Percentiles rank a stretch among this genome's conserved stretches.
These are phyloP conservation scores for Solanum sejunctum DNA, from an alignment of 257 asterid species.

Conservation along the genomic window DNA sequence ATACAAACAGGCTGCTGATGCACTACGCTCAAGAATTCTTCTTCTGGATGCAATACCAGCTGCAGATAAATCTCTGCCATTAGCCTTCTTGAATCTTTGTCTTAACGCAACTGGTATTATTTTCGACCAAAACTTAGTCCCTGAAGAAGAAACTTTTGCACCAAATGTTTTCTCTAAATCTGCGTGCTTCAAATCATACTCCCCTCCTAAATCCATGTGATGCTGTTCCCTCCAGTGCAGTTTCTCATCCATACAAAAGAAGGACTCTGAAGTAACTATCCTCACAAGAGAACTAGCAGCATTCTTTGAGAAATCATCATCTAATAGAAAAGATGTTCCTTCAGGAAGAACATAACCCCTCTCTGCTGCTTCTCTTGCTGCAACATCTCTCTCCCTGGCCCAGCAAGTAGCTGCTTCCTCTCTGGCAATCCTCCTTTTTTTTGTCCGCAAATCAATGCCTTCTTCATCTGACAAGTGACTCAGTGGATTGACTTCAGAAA, in stretches of 20 bases:
- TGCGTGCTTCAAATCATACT: slow-evolving; percentile 90
- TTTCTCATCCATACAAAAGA: slow-evolving; percentile 61
- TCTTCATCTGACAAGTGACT: slow-evolving; percentile 80
- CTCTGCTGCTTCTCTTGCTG: slow-evolving; percentile 72
- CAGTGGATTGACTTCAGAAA: slow-evolving; percentile 42
- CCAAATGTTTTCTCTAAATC: slow-evolving; percentile 95
- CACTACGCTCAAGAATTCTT: slow-evolving; percentile 76
- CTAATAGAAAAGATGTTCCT: slow-evolving; percentile 26
- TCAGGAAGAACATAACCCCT: slow-evolving; percentile 63
- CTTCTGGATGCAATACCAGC: slow-evolving; percentile 50
- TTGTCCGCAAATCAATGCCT: slow-evolving; percentile 86
- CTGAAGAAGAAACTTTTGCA: slow-evolving; percentile 42
- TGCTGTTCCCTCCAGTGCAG: slow-evolving; percentile 94
- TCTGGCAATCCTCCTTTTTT: slow-evolving; percentile 67
- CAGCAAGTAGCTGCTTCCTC: slow-evolving; percentile 68
- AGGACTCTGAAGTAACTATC: slow-evolving; percentile 42
- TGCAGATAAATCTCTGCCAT: slow-evolving; percentile 44
- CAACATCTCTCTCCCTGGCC: slow-evolving; percentile 71
- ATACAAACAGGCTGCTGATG: slow-evolving; percentile 65
- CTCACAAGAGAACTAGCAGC: slow-evolving; percentile 32
- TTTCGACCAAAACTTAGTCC: slow-evolving; percentile 51
- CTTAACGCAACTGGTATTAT: slow-evolving; percentile 44
- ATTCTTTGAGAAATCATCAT: slow-evolving; percentile 43
- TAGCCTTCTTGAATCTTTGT: slow-evolving; percentile 56
- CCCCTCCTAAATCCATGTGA: slow-evolving; percentile 93